phyloP scores from a whole-genome alignment of 805 yeast genomes.

The Kurtzmaniella cleridarum region DNA sequence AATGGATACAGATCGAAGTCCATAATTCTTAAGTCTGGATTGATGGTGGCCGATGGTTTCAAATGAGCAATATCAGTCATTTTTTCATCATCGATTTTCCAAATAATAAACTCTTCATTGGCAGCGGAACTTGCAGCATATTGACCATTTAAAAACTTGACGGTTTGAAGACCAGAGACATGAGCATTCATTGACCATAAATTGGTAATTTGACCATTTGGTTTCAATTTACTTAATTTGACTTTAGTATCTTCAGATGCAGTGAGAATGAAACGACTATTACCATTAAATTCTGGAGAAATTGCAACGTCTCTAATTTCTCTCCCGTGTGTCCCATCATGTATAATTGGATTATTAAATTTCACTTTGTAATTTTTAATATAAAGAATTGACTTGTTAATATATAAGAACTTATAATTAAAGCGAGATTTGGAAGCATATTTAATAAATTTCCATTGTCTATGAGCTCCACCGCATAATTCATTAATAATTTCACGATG shows the following conservation, averaged over 20 bases:
- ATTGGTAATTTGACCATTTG: conserved; percentile 39
- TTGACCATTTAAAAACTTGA: conserved; percentile 52
- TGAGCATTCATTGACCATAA: conserved; percentile 71
- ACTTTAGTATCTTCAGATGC: conserved; percentile 90
- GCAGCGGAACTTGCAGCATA: conserved; percentile 58
- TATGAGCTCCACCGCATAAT: conserved; percentile 86
- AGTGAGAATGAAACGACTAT: conserved; percentile 46
- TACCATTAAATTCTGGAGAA: conserved; percentile 27
- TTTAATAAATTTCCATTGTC: conserved; percentile 63
- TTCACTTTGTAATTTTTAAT: conserved; percentile 22
- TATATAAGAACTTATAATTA: conserved; percentile 47
- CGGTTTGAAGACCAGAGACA: conserved; percentile 81
- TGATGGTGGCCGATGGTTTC: conserved; percentile 42
- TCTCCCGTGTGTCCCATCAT: conserved; percentile 82
- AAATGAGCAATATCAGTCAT: conserved; percentile 37
- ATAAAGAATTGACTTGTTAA: conserved; percentile 46
- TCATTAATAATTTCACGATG: conserved; percentile 67
- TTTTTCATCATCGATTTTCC: conserved; percentile 50
- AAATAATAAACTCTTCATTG: conserved; percentile 79
- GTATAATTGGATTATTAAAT: conserved; percentile 24
- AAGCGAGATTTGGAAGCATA: conserved; percentile 10
- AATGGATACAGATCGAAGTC: conserved; percentile 55
- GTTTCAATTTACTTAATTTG: conserved; percentile 42
- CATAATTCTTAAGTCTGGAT: conserved; percentile 88
- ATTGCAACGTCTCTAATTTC: conserved; percentile 76